phyloP scores from a whole-genome alignment of 352 stramenopile genomes.

The Phytophthora brassicae region DNA sequence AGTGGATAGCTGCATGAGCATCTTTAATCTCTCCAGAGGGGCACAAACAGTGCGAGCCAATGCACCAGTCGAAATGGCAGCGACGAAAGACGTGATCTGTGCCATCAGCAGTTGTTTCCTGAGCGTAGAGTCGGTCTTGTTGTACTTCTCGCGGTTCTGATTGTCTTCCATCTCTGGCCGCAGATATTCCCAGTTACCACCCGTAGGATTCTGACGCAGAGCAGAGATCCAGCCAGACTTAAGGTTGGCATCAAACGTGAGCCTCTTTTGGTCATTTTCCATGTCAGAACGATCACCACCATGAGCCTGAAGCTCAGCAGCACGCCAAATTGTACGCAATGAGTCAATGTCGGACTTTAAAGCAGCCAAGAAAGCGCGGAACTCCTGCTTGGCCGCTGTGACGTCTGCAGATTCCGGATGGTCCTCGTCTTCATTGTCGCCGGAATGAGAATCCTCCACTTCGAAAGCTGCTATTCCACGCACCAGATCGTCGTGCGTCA shows the following conservation, averaged over 20 bases:
- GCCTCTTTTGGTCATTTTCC: slow-evolving; percentile 33
- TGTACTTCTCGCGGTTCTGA: slow-evolving; percentile 16
- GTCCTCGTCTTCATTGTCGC: slow-evolving; percentile 21
- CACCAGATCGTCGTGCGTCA: slow-evolving; percentile 74
- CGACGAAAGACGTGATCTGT: slow-evolving; percentile 56
- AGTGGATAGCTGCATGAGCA: slow-evolving; percentile 68
- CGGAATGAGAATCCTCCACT: slow-evolving; percentile 21
- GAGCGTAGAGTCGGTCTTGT: slow-evolving; percentile 27
- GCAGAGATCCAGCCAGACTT: slow-evolving; percentile 77
- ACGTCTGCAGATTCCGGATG: slow-evolving; percentile 22
- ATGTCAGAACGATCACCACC: slow-evolving; percentile 26
- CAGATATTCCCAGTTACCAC: slow-evolving; percentile 57
- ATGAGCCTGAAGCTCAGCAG: slow-evolving; percentile 64
- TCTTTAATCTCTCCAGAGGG: slow-evolving; percentile 81
- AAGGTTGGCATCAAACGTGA: slow-evolving; percentile 74
- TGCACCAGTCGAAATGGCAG: slow-evolving; percentile 65
- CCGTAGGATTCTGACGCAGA: slow-evolving; percentile 68
- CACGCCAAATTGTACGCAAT: slow-evolving; percentile 65
- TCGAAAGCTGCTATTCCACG: slow-evolving; percentile 53
- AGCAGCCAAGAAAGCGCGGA: slow-evolving; percentile 44
- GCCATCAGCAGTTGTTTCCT: slow-evolving; percentile 27
- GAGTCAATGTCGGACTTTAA: slow-evolving; percentile 56
- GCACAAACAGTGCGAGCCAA: slow-evolving; percentile 67
- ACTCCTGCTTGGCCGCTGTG: slow-evolving; percentile 33
- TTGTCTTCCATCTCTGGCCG: slow-evolving; percentile 36